Base-by-base conservation (phyloP, 2,329 filamentous ascomycete genomes). In the Helotiales sp. region DNA sequence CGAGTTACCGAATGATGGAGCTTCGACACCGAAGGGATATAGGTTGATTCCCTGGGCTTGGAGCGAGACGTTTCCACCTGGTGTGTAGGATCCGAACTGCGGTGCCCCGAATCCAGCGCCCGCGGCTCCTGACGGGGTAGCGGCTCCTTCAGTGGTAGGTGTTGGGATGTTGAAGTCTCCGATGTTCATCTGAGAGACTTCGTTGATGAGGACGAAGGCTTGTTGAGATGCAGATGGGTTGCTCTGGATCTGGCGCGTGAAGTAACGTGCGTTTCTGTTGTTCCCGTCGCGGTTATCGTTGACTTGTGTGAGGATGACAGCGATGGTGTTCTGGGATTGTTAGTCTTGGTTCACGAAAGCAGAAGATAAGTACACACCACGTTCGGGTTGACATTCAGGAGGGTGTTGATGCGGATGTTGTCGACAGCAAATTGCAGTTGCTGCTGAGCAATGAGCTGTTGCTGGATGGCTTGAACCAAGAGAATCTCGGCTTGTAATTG, bases 371-470 rank as follows among this genome's bases (percentile, higher is more conserved):
- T 26, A 71, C 71, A 43, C 69, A 77, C 75, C 61, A 73, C 71
- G 37, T 73, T 69, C 40, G 58, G 69, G 65, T 76, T 74, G 54
- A 67, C 66, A 45, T 71, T 72, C 26, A 64, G 71, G 67, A 73
- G 74, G 20, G 75, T 74, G 49, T 77, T 77, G 59, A 64, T 72
- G 28, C 75, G 74, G 60, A 76, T 71, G 45, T 76, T 75, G 43
- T 76, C 75, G 26, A 69, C 66, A 13, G 69, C 72, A 55, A 71
- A 65, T 26, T 73, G 67, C 11, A 75, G 58, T 57, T 75, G 68
- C 20, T 67, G 60, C 34, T 69, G 62, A 54, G 67, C 64, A 24
- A 70, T 65, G 24, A 72, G 52, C 40, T 69, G 63, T 50, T 72
- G 57, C 24, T 71, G 68, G 37, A 74, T 66, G n/a, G 72, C 61